Evolutionary conservation across 139 green algal species (phyloP), one percentile per base, ranked within the genome.

Genomic region (Coccomyxa sp.): DNA sequence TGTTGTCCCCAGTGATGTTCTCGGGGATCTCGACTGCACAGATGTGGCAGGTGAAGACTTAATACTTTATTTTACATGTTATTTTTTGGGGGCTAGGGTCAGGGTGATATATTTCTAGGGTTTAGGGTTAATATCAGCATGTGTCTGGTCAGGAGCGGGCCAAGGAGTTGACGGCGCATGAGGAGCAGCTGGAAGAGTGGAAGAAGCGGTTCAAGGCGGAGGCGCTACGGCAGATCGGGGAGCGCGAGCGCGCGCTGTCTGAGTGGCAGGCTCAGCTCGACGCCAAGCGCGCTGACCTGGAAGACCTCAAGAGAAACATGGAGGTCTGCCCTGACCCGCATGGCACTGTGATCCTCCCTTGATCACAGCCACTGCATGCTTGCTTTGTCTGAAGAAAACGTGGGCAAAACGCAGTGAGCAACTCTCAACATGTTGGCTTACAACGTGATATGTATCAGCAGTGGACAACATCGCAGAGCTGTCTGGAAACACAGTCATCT

Each of bases 141-240:
- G 32, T 38, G 80, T 38, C 74, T 58, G 82, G 67, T 15, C 81
- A 88, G 71, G 81, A 57, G 30, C 88, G 84, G 9, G 82, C 74
- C 21, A 79, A 82, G 31, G 87, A 92, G 81, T 74, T 91, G 76
- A 66, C 85, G 0, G 88, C 82, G 3, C 81, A 85, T 18, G 87
- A 91, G 82, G 88, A 87, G 68, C 51, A 67, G 51, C 80, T 91
- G 84, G 87, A 90, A 57, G 82, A 87, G 13, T 91, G 88, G 86
- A 90, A 88, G 79, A 68, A 82, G 28, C 82, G 87, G 58, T 90
- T 90, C 79, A 88, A 88, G 76, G 79, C 87, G 0, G 88, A 91
- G 57, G 88, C 86, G 13, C 77, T 87, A 60, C 84, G 86, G 31
- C 88, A 91, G 83, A 87, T 91, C 51, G 81, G 82, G 13, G 86